Percentiles rank a stretch among this genome's conserved stretches.
Evolutionary conservation across 1,139 yeast genomes (phyloP).

Genomic region (Lodderomyces metapsilosis): DNA sequence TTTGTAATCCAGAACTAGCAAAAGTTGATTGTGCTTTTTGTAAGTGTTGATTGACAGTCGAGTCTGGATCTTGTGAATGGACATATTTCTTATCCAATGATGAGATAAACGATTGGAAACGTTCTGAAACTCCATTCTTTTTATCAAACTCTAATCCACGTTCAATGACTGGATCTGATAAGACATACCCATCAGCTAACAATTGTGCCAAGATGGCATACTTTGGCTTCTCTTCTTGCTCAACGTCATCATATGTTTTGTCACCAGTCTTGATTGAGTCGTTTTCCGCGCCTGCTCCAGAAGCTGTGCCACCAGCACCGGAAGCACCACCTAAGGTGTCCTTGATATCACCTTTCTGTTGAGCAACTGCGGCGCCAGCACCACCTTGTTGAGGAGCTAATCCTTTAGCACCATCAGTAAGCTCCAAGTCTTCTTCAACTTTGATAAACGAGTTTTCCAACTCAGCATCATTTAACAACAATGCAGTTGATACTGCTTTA

Average conservation of each 20-base stretch:
- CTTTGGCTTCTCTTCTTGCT: conserved; percentile 79
- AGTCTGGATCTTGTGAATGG: conserved; percentile 14
- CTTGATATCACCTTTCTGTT: neutral
- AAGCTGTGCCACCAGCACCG: neutral
- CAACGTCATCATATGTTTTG: conserved; percentile 43
- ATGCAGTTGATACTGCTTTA: conserved; percentile 72
- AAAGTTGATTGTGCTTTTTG: conserved; percentile 16
- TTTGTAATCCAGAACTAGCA: conserved; percentile 16
- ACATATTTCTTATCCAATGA: conserved; percentile 4
- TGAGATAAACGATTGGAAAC: conserved; percentile 2
- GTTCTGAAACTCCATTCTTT: conserved; percentile 58
- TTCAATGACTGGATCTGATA: conserved; percentile 62
- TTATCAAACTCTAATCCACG: conserved; percentile 63
- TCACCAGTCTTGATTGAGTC: conserved; percentile 16
- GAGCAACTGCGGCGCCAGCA: too few relatives aligned
- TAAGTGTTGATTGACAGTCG: conserved; percentile 17
- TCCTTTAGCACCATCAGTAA: conserved; percentile 12
- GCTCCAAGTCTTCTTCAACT: conserved; percentile 39
- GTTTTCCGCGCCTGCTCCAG: neutral
- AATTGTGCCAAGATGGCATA: conserved; percentile 74
- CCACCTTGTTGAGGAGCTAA: conserved; percentile 6
- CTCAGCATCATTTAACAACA: conserved; percentile 71
- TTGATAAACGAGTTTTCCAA: conserved; percentile 56
- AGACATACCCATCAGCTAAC: conserved; percentile 66
- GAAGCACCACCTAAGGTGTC: neutral